A percentile compares a stretch with the other conserved stretches of the same genome.
These are phyloP conservation scores for Ceratocystis cubensis DNA, from an alignment of 2,329 filamentous ascomycete genomes.

Conservation along the genomic window DNA sequence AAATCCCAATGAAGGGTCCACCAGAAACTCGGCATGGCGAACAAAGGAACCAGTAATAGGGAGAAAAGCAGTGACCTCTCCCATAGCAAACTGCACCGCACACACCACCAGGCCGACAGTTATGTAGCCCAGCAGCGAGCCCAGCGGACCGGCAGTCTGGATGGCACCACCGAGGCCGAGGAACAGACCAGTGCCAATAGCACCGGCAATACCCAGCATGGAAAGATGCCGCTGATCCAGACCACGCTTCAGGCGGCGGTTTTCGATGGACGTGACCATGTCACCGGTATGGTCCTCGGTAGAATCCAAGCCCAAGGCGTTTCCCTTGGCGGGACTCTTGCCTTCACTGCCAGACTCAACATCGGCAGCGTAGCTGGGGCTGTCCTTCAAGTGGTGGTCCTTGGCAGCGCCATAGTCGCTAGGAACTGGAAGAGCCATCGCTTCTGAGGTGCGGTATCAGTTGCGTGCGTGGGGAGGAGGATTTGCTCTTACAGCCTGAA, in stretches of 20 bases:
- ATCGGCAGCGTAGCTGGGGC: constrained; percentile 1
- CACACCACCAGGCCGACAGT: constrained; percentile 45
- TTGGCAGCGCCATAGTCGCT: constrained; percentile 9
- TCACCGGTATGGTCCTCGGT: constrained; percentile 29
- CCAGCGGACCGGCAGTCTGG: constrained; percentile 37
- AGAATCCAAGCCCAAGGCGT: constrained; percentile 14
- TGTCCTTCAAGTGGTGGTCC: background rate
- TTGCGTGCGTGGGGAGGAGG: background rate
- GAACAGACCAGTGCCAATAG: constrained; percentile 49
- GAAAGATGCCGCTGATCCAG: constrained; percentile 42
- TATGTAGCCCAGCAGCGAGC: constrained; percentile 40
- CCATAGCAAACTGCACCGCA: constrained; percentile 46
- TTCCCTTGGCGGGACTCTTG: constrained; percentile 2
- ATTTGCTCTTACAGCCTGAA: background rate
- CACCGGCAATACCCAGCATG: constrained; percentile 50
- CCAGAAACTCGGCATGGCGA: constrained; percentile 46
- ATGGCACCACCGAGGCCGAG: constrained; percentile 45
- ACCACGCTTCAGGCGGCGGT: constrained; percentile 36
- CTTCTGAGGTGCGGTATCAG: background rate
- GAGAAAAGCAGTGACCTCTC: constrained; percentile 47
- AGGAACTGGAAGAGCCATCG: background rate
- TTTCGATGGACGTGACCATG: constrained; percentile 38
- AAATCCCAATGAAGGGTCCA: constrained; percentile 48
- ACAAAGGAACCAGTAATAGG: constrained; percentile 53
- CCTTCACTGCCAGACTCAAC: constrained; percentile 11